phyloP scores from a whole-genome alignment of 169 alveolate species.

The Eimeria necatrix region DNA sequence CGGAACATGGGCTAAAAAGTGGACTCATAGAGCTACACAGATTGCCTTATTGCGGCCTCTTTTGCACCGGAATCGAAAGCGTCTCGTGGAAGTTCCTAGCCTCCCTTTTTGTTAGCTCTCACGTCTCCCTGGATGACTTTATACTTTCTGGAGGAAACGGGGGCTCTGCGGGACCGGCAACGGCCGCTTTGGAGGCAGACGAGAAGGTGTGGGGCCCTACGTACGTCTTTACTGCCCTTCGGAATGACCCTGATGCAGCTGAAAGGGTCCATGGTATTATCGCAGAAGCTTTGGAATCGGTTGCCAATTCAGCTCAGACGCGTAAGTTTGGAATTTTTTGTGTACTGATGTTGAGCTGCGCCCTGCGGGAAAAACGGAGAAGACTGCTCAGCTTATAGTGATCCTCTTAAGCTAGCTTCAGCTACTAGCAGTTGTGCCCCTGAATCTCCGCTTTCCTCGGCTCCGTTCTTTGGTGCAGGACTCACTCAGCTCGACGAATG shows the following conservation, averaged over 20 bases:
- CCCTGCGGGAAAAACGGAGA: too few relatives aligned
- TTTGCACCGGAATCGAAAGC: slow-evolving; percentile 16
- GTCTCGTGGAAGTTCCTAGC: slow-evolving; percentile 32
- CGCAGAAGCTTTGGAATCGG: slow-evolving; percentile 20
- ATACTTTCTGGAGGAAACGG: background rate
- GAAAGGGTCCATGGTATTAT: background rate
- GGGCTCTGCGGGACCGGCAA: background rate
- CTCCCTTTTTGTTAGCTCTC: slow-evolving; percentile 33
- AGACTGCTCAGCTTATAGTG: background rate
- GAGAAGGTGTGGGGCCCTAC: slow-evolving; percentile 36
- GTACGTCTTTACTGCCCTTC: background rate
- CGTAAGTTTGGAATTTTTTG: background rate
- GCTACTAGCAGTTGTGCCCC: too few relatives aligned
- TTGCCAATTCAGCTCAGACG: slow-evolving; percentile 27
- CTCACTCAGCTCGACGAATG: slow-evolving; percentile 1
- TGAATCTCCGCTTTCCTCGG: background rate
- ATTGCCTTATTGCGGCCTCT: slow-evolving; percentile 43
- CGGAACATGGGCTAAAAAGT: slow-evolving; percentile 24
- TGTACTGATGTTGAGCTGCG: too few relatives aligned
- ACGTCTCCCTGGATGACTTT: slow-evolving; percentile 12
- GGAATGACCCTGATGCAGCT: slow-evolving; percentile 40
- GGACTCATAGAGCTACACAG: slow-evolving; percentile 13
- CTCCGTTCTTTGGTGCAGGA: slow-evolving; percentile 29
- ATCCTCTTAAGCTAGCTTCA: too few relatives aligned
- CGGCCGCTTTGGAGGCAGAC: slow-evolving; percentile 7